Percentiles rank a stretch among this genome's conserved stretches.
These are phyloP conservation scores for Asterophora parasitica DNA, from an alignment of 768 basidiomycete species.

Conservation along the genomic window DNA sequence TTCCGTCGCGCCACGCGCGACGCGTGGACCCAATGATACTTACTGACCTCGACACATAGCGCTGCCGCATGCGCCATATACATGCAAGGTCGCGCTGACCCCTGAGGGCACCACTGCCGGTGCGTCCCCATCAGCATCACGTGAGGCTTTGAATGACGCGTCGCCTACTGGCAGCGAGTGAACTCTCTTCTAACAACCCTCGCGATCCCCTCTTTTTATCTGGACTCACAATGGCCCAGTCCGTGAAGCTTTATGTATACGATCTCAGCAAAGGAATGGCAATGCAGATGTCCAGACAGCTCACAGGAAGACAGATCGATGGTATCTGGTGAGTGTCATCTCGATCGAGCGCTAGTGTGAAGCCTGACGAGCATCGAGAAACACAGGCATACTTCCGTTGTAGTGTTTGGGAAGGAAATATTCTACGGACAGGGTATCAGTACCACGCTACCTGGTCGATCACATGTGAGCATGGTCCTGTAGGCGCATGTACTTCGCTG, in stretches of 20 bases:
- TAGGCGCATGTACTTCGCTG: background rate
- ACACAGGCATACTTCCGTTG: conserved; percentile 89
- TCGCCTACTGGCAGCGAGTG: too few species aligned
- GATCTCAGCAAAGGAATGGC: conserved; percentile 90
- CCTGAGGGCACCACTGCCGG: too few species aligned
- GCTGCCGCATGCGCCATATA: too few species aligned
- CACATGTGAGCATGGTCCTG: conserved; percentile 57
- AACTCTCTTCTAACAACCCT: too few species aligned
- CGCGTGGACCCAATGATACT: too few species aligned
- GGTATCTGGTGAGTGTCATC: conserved; percentile 71
- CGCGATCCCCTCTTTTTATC: too few species aligned
- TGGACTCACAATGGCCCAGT: conserved; percentile 20
- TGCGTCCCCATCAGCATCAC: too few species aligned
- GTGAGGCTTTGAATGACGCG: too few species aligned
- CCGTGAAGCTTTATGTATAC: conserved; percentile 86
- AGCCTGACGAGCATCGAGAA: background rate
- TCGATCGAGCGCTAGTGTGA: background rate
- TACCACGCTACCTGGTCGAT: conserved; percentile 67
- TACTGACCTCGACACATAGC: too few species aligned
- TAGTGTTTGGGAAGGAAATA: conserved; percentile 79
- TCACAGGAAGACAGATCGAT: conserved; percentile 87
- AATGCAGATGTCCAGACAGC: conserved; percentile 66
- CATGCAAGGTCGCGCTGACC: too few species aligned
- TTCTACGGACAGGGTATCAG: conserved; percentile 89
- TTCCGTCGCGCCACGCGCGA: too few species aligned